Percentiles rank a stretch among this genome's conserved stretches.
phyloP scores from a whole-genome alignment of 1,139 yeast species.

The Blastobotrys capitulatus region DNA sequence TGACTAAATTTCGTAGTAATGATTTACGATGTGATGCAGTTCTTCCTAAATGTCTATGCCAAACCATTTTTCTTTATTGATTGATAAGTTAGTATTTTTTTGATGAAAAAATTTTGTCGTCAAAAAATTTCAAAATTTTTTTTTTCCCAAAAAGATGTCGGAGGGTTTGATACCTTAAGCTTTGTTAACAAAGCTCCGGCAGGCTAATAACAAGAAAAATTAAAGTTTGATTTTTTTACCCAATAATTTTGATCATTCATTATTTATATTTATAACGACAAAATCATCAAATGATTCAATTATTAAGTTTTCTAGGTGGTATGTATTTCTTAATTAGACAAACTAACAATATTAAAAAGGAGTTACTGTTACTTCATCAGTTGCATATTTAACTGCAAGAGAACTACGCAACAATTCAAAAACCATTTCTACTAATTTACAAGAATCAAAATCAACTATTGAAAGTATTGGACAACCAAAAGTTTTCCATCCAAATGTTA shows the following conservation, averaged over 20 bases:
- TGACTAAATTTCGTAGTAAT: constrained; percentile 54
- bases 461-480: constrained; percentile 37
- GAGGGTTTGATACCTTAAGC: background rate
- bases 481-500: constrained; percentile 22
- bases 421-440: constrained; percentile 45
- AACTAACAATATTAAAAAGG: constrained; percentile 34
- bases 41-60: constrained; percentile 29
- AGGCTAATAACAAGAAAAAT: background rate
- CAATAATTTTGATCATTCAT: background rate
- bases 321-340: constrained; percentile 16
- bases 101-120: background rate
- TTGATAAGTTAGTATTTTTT: background rate
- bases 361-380: constrained; percentile 56
- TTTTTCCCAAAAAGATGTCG: too few species aligned
- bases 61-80: constrained; percentile 17
- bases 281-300: constrained; percentile 42
- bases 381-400: constrained; percentile 59
- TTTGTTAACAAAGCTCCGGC: background rate
- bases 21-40: constrained; percentile 48
- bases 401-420: constrained; percentile 48
- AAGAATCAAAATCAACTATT: constrained; percentile 44
- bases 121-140: too few species aligned
- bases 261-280: background rate
- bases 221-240: constrained; percentile 1
- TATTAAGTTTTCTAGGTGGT: constrained; percentile 64